Conservation (phyloP, 2,329 filamentous ascomycete species). For the Ophiocordyceps camponoti-leonardi region DNA sequence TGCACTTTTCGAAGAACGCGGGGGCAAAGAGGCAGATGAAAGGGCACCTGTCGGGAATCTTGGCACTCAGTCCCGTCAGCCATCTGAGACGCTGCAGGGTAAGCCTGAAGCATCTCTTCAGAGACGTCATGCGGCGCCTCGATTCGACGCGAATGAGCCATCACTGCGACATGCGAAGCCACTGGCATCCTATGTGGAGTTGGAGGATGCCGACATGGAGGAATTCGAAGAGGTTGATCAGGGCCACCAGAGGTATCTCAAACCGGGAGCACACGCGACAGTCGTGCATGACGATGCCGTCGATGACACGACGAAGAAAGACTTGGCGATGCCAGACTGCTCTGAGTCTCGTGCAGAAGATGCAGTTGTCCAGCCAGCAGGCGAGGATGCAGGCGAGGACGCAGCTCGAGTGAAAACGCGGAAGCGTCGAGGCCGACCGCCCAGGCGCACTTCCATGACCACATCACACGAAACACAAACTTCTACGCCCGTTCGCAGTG, state of each 20-base stretch:
- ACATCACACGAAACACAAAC: background rate
- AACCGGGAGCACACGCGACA: conserved; percentile 1
- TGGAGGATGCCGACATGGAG: conserved; percentile 22
- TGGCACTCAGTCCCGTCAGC: conserved; percentile 5
- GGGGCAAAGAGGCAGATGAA: conserved; percentile 7
- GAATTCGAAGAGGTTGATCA: conserved; percentile 25
- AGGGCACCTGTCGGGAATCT: conserved; percentile 4
- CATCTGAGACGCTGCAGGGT: conserved; percentile 1
- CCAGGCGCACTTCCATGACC: conserved; percentile 9
- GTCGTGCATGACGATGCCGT: conserved; percentile 11
- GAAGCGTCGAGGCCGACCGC: conserved; percentile 15
- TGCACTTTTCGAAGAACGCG: conserved; percentile 23
- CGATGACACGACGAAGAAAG: conserved; percentile 21
- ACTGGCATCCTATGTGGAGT: conserved; percentile 30
- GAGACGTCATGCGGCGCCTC: conserved; percentile 6
- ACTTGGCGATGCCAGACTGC: conserved; percentile 8
- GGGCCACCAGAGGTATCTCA: conserved; percentile 7
- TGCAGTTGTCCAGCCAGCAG: conserved; percentile 1
- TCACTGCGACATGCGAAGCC: conserved; percentile 34
- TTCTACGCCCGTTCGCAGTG: background rate
- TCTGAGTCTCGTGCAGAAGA: background rate
- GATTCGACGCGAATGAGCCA: conserved; percentile 28
- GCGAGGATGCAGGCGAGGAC: background rate
- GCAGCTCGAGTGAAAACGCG: no score
- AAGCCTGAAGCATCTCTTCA: conserved; percentile 5